Percentiles rank a stretch among this genome's conserved stretches.
phyloP scores from a whole-genome alignment of 2,329 filamentous ascomycete species.

The Aspergillus aculeatinus region DNA sequence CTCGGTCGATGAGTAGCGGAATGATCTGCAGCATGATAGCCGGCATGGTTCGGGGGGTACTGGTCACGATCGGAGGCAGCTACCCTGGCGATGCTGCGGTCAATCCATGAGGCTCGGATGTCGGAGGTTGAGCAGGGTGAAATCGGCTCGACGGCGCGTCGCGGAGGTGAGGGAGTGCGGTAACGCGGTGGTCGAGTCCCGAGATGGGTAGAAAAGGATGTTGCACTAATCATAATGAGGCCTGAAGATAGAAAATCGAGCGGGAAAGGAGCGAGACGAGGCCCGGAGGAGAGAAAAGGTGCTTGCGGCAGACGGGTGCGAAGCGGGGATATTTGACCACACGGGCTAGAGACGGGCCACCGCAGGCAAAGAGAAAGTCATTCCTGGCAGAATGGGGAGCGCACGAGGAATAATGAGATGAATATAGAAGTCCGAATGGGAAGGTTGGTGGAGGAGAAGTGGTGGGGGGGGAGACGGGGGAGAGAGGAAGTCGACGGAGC shows the following conservation, averaged over 20 bases:
- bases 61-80: conserved; percentile 26
- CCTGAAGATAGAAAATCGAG: conserved; percentile 7
- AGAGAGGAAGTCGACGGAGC: conserved; percentile 25
- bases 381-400: conserved; percentile 37
- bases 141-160: conserved; percentile 48
- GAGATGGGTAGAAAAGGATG: conserved; percentile 38
- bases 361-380: conserved; percentile 39
- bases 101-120: conserved; percentile 30
- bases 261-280: conserved; percentile 14
- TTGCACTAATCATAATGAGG: conserved; percentile 39
- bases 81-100: conserved; percentile 28
- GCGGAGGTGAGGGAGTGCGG: conserved; percentile 49
- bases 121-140: conserved; percentile 39
- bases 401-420: conserved; percentile 26
- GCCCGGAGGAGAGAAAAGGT: conserved; percentile 26
- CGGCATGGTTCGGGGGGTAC: conserved; percentile 21
- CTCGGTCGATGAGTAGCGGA: conserved; percentile 31
- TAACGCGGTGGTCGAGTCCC: conserved; percentile 43
- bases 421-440: conserved; percentile 18
- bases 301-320: conserved; percentile 39
- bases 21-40: conserved; percentile 22
- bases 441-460: conserved; percentile 9
- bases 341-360: conserved; percentile 42
- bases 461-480: conserved; percentile 17
- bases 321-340: conserved; percentile 45